phyloP scores from a whole-genome alignment of 106 monocot species.

The Acorus calamus region DNA sequence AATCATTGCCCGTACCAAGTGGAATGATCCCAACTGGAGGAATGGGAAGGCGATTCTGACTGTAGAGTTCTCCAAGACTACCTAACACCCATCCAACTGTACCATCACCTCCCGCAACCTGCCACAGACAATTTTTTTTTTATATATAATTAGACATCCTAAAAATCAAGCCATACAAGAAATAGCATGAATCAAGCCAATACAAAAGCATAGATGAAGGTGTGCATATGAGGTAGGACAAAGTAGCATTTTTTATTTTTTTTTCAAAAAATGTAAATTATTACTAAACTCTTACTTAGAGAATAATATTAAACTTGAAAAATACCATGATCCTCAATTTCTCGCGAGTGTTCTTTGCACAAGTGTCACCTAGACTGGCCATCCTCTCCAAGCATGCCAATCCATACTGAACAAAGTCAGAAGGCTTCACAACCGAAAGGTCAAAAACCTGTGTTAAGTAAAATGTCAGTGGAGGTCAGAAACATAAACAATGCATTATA shows the following conservation, averaged over 20 bases:
- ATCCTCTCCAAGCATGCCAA: conserved; percentile 55
- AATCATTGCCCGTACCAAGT: conserved; percentile 91
- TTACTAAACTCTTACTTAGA: background rate
- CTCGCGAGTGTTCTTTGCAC: conserved; percentile 44
- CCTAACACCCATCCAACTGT: conserved; percentile 91
- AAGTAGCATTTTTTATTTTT: too few species aligned
- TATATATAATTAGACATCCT: too few species aligned
- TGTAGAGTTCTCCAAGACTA: conserved; percentile 51
- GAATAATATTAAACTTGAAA: background rate
- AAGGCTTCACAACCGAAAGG: conserved; percentile 63
- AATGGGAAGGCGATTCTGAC: conserved; percentile 53
- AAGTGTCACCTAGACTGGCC: conserved; percentile 46
- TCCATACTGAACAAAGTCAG: conserved; percentile 57
- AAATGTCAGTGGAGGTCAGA: background rate
- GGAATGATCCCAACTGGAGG: conserved; percentile 75
- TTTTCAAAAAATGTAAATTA: background rate
- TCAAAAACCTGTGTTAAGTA: conserved; percentile 55
- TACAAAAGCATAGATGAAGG: too few species aligned
- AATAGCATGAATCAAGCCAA: too few species aligned
- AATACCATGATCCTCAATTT: conserved; percentile 69
- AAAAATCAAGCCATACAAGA: too few species aligned
- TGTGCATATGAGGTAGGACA: too few species aligned
- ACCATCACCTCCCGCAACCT: conserved; percentile 96
- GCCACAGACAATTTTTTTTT: background rate
- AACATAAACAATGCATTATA: background rate